Conservation (phyloP, 2,329 filamentous ascomycete species). For the Botrytis pseudocinerea region DNA sequence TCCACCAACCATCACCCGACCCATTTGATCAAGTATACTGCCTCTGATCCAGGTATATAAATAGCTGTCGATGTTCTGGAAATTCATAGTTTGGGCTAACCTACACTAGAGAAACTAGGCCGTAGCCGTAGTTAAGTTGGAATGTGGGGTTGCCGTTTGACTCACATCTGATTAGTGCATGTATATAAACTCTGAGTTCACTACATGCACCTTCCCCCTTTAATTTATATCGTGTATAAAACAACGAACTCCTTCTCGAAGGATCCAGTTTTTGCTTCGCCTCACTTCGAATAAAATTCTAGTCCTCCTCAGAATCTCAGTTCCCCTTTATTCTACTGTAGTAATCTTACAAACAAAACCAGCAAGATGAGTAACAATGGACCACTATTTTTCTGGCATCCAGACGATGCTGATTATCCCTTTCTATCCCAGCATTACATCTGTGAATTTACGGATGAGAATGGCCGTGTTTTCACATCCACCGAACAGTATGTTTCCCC, state of each 20-base stretch:
- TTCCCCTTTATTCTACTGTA: not conserved
- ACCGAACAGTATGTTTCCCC: not conserved
- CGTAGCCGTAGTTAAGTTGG: not conserved
- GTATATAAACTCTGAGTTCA: not conserved
- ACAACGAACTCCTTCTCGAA: not conserved
- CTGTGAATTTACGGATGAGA: constrained; percentile 4
- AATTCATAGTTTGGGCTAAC: not conserved
- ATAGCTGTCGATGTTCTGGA: not conserved
- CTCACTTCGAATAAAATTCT: too few species aligned
- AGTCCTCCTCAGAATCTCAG: not conserved
- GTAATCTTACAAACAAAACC: not conserved
- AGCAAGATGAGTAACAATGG: not conserved
- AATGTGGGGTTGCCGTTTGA: not conserved
- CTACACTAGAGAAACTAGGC: not conserved
- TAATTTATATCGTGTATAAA: not conserved
- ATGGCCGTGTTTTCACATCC: not conserved
- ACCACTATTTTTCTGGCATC: constrained; percentile 16
- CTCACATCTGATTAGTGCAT: not conserved
- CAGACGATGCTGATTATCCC: not conserved
- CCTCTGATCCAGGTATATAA: fast-evolving
- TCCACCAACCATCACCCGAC: not conserved
- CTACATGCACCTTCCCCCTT: not conserved
- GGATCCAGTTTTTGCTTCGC: not conserved
- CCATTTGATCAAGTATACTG: not conserved
- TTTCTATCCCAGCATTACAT: constrained; percentile 12